phyloP scores from a whole-genome alignment of 2,329 filamentous ascomycete genomes.

The Pseudopyrenochaeta lycopersici region DNA sequence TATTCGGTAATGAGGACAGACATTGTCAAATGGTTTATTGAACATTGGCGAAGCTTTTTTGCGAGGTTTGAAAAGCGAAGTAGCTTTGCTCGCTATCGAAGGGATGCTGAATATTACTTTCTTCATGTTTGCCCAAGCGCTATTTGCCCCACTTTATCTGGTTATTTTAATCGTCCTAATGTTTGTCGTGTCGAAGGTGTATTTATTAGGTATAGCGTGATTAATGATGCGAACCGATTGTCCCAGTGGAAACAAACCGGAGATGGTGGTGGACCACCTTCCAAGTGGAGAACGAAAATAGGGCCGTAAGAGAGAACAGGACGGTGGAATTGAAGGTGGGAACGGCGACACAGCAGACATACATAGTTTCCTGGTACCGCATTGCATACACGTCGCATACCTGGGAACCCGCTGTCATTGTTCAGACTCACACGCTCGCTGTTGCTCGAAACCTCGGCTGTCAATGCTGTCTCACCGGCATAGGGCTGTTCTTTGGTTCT shows the following conservation, averaged over 20 bases:
- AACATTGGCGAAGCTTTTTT: constrained; percentile 12
- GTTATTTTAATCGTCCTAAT: background rate
- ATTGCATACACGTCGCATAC: constrained; percentile 28
- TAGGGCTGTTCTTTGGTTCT: constrained; percentile 22
- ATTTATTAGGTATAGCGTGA: background rate
- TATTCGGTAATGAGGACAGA: constrained; percentile 26
- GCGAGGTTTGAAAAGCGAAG: constrained; percentile 18
- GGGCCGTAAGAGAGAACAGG: constrained; percentile 15
- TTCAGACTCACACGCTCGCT: constrained; percentile 29
- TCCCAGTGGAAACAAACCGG: background rate
- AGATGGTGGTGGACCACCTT: background rate
- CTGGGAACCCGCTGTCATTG: constrained; percentile 30
- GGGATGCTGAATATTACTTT: constrained; percentile 15
- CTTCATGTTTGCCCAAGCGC: constrained; percentile 14
- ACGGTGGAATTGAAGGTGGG: constrained; percentile 10
- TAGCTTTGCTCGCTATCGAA: constrained; percentile 17
- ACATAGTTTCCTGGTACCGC: constrained; percentile 25
- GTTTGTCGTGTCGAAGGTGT: background rate
- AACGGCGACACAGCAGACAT: constrained; percentile 20
- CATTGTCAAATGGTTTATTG: constrained; percentile 17
- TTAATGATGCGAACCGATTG: background rate
- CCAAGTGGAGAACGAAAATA: background rate
- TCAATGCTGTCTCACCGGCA: constrained; percentile 43
- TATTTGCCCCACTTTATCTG: background rate
- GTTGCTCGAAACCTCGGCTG: constrained; percentile 23